Base-by-base conservation (phyloP, 169 alveolate genomes). In the Blepharisma undulans region DNA sequence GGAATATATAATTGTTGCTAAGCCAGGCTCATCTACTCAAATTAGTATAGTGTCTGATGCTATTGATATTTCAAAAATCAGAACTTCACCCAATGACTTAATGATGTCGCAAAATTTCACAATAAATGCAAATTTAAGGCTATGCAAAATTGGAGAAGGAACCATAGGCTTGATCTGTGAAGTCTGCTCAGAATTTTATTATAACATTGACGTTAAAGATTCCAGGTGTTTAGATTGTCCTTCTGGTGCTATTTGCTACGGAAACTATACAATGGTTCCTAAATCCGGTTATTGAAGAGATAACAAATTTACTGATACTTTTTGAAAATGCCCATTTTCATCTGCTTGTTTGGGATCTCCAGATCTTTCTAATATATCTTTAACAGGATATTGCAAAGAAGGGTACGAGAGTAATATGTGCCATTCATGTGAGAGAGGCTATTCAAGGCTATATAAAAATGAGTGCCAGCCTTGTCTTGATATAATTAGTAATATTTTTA, bases 311-410 rank as follows among this genome's bases (percentile, higher is more conserved):
- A 36, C 79, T 3, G 89, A 84, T 4, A 59, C 0, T 1, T 33
- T 84, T 30, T 84, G 27, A 3, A 48, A 32, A 32, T 84, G 89
- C 19, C 89, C 89, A 3, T 25, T 19, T 59, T 22, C 27, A 0
- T 21, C 33, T 25, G 89, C 89, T 2, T 84, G 89, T n/a, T 21
- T 36, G 18, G 89, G 89, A 2, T 79, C 87, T 79, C 87, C 87
- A 4, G 10, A 79, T n/a, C 3, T n/a, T 32, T 1, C 74, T 0
- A 7, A 25, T 48, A 1, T 27, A 4, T 1, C 71, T 29, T 84
- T 2, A 2, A n/a, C 29, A 7, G 78, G 79, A 2, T 16, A 19
- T 1, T 84, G 89, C 33, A 25, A 29, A n/a, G 16, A 33, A 25
- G 89, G 89, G 16, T 84, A 84, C n/a, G 60, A n/a, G 7, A 77